Base-by-base conservation (phyloP, 176 grass and related monocot genomes). In the Alloteropsis semialata region DNA sequence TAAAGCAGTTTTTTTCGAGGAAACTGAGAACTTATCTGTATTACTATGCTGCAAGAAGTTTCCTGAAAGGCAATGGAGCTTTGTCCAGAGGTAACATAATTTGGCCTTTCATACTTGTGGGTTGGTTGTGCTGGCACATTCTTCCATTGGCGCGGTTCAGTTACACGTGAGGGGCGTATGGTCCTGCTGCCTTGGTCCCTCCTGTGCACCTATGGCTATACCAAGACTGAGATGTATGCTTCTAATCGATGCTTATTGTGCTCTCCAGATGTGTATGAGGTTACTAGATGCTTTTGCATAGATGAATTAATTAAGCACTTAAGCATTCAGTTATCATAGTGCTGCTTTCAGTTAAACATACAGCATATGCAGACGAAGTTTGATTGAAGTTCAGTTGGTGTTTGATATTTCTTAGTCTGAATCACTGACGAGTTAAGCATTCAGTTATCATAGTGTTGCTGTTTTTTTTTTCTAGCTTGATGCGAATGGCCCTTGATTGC, bases 111-210 rank as follows among this genome's bases (percentile, higher is more conserved):
- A 30, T 54, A 78, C 36, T 77, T 51, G 64, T 14, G 29, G 64
- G 79, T 83, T 88, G 73, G 80, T 82, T 55, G 54, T 41, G 42
- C 62, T 69, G 41, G 79, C 51, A 72, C 73, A 70, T 74, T 51
- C 51, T 74, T 61, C 53, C 72, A 81, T 66, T 59, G 70, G 49
- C 12, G 33, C 0, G 8, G 39, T 72, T 71, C 61, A 83, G 25
- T 76, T 33, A 71, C 44, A 83, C 55, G 25, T 71, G 54, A 50
- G 10, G 14, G 10, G 14, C 33, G 62, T 75, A 59, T 82, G 29
- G 32, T 68, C 29, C 70, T 58, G 79, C 70, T 58, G 79, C 64
- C 18, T 51, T 82, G 16, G 71, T 67, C 33, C 53, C 45, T 62
- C 72, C 12, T 61, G 12, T 33, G 25, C 34, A 14, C 41, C 62